These are phyloP conservation scores for Botrytis cinerea DNA, from an alignment of 2,329 filamentous ascomycete species.

Conservation along the genomic window DNA sequence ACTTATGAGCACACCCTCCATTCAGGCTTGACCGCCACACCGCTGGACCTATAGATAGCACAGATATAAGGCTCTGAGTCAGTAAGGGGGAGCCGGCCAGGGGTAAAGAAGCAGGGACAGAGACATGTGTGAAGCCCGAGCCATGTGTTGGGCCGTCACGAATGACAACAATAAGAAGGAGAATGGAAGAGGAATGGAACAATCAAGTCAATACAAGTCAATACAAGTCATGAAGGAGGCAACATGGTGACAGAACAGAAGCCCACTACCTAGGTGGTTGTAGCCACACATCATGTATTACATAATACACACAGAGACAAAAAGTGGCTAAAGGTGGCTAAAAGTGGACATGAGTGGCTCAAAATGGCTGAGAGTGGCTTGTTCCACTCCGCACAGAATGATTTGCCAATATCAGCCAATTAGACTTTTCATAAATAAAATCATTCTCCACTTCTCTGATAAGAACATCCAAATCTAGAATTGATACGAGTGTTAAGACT, in stretches of 20 bases:
- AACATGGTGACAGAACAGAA: neutral
- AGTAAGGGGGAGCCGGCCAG: neutral
- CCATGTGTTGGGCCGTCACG: neutral
- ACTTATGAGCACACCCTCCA: neutral
- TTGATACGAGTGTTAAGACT: neutral
- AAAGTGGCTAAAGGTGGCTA: neutral
- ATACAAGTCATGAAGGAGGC: neutral
- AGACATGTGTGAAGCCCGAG: neutral
- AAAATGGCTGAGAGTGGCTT: neutral
- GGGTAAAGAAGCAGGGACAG: neutral
- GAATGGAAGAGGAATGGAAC: neutral
- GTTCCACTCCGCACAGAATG: neutral
- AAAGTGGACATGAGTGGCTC: too few relatives aligned
- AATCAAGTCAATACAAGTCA: neutral
- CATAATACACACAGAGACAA: neutral
- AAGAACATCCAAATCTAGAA: neutral
- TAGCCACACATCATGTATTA: neutral
- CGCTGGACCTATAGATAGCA: neutral
- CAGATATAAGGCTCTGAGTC: neutral
- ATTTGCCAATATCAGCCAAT: neutral
- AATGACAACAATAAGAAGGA: neutral
- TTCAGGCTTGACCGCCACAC: constrained; percentile 5
- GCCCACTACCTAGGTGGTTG: neutral
- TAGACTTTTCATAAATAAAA: neutral
- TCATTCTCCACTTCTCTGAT: neutral